These are phyloP conservation scores for Mortierella alpina DNA, from an alignment of 192 early-diverging fungal species.

Conservation along the genomic window DNA sequence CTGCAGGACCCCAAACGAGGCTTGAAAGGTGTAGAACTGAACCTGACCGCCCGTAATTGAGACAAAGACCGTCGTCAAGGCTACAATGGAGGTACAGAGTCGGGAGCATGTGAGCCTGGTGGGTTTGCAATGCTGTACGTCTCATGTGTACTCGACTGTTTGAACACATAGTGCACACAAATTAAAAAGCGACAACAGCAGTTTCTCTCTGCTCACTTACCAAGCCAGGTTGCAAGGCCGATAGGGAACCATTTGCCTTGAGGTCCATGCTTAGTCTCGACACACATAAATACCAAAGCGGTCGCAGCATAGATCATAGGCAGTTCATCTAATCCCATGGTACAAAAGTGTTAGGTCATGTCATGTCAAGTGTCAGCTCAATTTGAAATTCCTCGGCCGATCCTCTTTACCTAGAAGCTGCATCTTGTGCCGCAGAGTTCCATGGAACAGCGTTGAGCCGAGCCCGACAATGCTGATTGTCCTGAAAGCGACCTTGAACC, in stretches of 20 bases:
- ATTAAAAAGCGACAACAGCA: neutral
- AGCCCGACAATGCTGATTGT: constrained; percentile 76
- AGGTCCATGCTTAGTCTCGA: constrained; percentile 55
- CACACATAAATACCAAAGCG: constrained; percentile 51
- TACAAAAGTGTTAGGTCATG: too few relatives aligned
- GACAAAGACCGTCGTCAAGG: constrained; percentile 40
- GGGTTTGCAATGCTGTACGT: neutral
- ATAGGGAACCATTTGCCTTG: constrained; percentile 62
- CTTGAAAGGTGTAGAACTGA: constrained; percentile 51
- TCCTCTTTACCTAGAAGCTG: constrained; percentile 71
- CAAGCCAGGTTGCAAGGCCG: constrained; percentile 55
- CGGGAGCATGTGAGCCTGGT: neutral
- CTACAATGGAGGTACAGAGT: neutral
- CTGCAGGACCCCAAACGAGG: constrained; percentile 51
- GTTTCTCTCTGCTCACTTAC: constrained; percentile 13
- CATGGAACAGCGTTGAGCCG: constrained; percentile 83
- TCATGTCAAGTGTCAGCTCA: too few relatives aligned
- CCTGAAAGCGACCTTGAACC: constrained; percentile 65
- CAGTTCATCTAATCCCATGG: constrained; percentile 34
- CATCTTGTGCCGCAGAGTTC: constrained; percentile 75
- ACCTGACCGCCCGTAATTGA: constrained; percentile 46
- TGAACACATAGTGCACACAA: too few relatives aligned
- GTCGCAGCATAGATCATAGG: constrained; percentile 55
- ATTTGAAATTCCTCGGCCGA: too few relatives aligned
- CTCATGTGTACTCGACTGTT: neutral